These are phyloP conservation scores for Cinchona pubescens DNA, from an alignment of 257 asterid species.

Conservation along the genomic window DNA sequence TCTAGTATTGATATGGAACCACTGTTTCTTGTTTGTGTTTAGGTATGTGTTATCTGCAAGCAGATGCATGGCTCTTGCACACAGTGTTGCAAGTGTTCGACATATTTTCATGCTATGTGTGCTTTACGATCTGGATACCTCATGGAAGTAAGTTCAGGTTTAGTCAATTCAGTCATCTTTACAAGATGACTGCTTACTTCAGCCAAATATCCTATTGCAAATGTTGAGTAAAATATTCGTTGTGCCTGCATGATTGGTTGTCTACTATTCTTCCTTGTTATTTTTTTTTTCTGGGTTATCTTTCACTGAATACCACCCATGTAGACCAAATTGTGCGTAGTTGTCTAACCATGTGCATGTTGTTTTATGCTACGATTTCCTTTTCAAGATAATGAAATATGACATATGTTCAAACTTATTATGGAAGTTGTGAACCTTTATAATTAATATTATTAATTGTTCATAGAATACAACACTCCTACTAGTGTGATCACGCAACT, in stretches of 20 bases:
- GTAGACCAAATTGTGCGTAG: background rate
- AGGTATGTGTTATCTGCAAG: slow-evolving; percentile 84
- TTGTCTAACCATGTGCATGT: background rate
- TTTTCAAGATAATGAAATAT: background rate
- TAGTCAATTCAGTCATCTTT: slow-evolving; percentile 10
- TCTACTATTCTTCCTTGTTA: too few species aligned
- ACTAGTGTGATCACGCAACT: background rate
- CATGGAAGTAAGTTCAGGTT: slow-evolving; percentile 70
- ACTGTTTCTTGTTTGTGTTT: slow-evolving; percentile 25
- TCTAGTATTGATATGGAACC: background rate
- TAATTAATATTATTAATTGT: too few species aligned
- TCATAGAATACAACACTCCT: background rate
- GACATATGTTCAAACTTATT: background rate
- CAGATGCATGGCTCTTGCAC: slow-evolving; percentile 90
- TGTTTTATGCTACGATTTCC: background rate
- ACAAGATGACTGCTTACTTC: background rate
- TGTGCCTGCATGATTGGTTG: too few species aligned
- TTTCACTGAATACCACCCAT: too few species aligned
- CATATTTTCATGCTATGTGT: slow-evolving; percentile 80
- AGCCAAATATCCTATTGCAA: background rate
- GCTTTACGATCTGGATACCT: slow-evolving; percentile 89
- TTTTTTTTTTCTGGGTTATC: too few species aligned
- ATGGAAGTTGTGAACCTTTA: background rate
- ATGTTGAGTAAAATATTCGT: too few species aligned
- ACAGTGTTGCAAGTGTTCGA: slow-evolving; percentile 90